Base-by-base conservation (phyloP, 2,329 filamentous ascomycete genomes). In the Clonostachys sp. region DNA sequence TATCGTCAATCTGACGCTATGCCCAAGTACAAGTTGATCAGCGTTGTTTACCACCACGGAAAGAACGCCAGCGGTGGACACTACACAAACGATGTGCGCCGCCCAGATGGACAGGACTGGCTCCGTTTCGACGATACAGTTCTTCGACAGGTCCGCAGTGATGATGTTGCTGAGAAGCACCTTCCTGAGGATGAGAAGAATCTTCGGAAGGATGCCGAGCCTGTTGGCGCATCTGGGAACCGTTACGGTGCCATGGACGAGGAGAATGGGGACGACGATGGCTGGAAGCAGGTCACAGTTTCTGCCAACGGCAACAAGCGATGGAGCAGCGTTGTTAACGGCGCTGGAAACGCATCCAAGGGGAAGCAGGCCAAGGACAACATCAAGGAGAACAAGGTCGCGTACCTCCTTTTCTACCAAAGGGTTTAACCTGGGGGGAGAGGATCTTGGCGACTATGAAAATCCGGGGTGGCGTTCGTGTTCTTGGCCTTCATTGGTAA, bases 31-130 rank as follows among this genome's bases (percentile, higher is more conserved):
- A 84, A 83, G 44, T 80, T 99, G 13, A 94, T 85, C 52, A 88
- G 86, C 17, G 94, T 95, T 33, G 91, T 99, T 18, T 99, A 99
- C 63, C 94, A 99, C 61, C 94, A 99, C 58, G 94, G 94, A 50
- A 96, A 95, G 73, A 95, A 95, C 57, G 94, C 94, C 35, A 95
- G 88, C 53, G 91, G 90, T 45, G 94, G 94, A 5, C 94, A 99
- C 65, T 99, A 99, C 67, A 99, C 94, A 2, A 92, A 95, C n/a
- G 94, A 99, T 64, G 87, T 96, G 39, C 84, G 91, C 49, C 86
- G 94, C 45, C 92, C 97, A 66, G 94, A 99, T 62, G 90, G 87
- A n/a, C 82, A 82, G 18, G 91, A 96, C 66, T 99, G 94, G 94
- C 87, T 99, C 48, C 88, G 92, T 47, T 82, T 99, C 55, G 94